A percentile compares a stretch with the other conserved stretches of the same genome.
Conservation (phyloP, 495 filamentous ascomycete species). For the Talaromyces stipitatus region DNA sequence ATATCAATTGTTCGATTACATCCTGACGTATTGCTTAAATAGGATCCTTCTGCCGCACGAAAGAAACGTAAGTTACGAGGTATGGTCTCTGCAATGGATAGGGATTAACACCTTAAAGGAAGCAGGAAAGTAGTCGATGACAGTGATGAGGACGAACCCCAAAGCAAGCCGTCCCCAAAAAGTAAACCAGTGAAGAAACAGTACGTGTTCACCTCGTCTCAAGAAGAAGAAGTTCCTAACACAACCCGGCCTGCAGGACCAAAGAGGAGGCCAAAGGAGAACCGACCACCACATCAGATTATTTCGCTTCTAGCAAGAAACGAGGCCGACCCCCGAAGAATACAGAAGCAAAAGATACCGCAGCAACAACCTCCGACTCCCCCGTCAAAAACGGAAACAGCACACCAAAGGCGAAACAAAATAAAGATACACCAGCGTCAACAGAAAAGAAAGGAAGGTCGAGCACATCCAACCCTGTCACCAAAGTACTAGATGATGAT, state of each 20-base stretch:
- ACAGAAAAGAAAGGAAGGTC: constrained; percentile 20
- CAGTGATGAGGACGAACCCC: constrained; percentile 58
- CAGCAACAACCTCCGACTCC: constrained; percentile 7
- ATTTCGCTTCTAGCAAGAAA: constrained; percentile 55
- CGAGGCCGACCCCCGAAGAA: constrained; percentile 27
- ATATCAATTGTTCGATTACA: not conserved
- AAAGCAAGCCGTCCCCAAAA: constrained; percentile 34
- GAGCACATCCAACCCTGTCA: constrained; percentile 31
- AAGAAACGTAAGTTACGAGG: constrained; percentile 28
- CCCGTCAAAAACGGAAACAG: constrained; percentile 18
- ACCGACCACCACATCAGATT: constrained; percentile 50
- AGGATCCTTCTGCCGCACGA: constrained; percentile 28
- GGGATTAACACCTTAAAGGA: constrained; percentile 30
- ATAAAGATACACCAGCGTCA: constrained; percentile 21
- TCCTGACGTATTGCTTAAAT: not conserved
- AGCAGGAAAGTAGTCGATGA: constrained; percentile 68
- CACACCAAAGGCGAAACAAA: constrained; percentile 13
- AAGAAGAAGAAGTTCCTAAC: not conserved
- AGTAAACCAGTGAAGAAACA: constrained; percentile 33
- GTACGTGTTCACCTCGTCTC: constrained; percentile 13
- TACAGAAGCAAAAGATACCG: constrained; percentile 13
- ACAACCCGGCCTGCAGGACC: constrained; percentile 24
- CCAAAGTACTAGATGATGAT: constrained; percentile 45
- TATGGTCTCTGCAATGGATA: not conserved
- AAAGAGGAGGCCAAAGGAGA: constrained; percentile 39